phyloP scores from a whole-genome alignment of 768 basidiomycete species.

The Russula brevipes region DNA sequence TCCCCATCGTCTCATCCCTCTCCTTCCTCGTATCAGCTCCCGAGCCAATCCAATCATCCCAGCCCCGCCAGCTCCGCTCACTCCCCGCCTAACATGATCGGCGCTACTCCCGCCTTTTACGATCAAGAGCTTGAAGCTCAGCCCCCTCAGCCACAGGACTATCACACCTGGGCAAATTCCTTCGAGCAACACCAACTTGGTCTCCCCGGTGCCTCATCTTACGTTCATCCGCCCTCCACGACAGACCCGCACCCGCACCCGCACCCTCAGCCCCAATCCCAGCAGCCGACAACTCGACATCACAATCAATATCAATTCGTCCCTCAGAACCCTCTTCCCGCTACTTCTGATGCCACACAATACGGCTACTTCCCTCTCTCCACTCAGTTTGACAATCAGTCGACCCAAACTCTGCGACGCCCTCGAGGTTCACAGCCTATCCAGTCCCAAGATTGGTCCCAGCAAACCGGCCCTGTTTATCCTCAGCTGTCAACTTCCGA shows the following conservation, averaged over 20 bases:
- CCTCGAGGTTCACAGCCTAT: neutral
- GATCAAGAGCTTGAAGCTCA: constrained; percentile 21
- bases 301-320: constrained; percentile 21
- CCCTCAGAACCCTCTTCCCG: neutral
- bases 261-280: neutral
- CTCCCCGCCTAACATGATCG: constrained; percentile 25
- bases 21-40: neutral
- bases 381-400: neutral
- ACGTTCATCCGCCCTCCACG: neutral
- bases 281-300: neutral
- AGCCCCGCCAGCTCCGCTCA: neutral
- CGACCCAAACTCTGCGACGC: neutral
- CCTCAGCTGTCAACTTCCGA: neutral
- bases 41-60: neutral
- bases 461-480: neutral
- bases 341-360: neutral
- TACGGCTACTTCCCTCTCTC: neutral
- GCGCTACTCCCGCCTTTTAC: constrained; percentile 25
- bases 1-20: constrained; percentile 7
- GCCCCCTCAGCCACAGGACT: constrained; percentile 10
- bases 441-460: neutral
- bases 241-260: neutral
- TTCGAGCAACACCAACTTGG: constrained; percentile 3
- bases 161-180: constrained; percentile 10
- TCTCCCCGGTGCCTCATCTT: neutral